These are phyloP conservation scores for Pseudodiploospora longispora DNA, from an alignment of 2,329 filamentous ascomycete species.

Conservation along the genomic window DNA sequence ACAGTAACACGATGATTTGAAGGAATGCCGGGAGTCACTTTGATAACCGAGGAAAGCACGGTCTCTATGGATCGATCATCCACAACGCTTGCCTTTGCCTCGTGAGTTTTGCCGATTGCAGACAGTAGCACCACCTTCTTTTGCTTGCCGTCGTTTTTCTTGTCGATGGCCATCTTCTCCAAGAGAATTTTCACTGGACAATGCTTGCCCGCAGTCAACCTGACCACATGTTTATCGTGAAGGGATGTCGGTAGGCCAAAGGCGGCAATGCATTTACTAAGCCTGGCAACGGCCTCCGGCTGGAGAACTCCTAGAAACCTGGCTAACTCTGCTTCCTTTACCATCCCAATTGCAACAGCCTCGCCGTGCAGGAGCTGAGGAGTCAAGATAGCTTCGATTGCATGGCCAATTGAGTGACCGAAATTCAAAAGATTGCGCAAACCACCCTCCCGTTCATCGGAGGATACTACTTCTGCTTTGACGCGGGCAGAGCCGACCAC, in stretches of 20 bases:
- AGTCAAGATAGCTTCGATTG: slow-evolving; percentile 89
- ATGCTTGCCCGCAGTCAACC: slow-evolving; percentile 74
- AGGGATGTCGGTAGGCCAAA: slow-evolving; percentile 84
- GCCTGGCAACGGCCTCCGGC: slow-evolving; percentile 77
- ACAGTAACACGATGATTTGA: slow-evolving; percentile 61
- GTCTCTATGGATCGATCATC: slow-evolving; percentile 76
- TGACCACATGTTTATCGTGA: slow-evolving; percentile 72
- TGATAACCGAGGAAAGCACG: slow-evolving; percentile 70
- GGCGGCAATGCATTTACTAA: slow-evolving; percentile 89
- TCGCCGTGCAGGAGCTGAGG: slow-evolving; percentile 95
- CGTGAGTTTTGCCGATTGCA: slow-evolving; percentile 79
- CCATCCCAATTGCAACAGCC: slow-evolving; percentile 95
- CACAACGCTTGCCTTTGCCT: slow-evolving; percentile 84
- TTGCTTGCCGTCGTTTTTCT: slow-evolving; percentile 92
- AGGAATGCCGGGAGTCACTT: slow-evolving; percentile 65
- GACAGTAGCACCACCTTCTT: slow-evolving; percentile 95
- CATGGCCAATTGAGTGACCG: slow-evolving; percentile 95
- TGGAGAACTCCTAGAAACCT: slow-evolving; percentile 79
- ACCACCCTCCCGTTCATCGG: slow-evolving; percentile 89
- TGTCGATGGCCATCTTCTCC: slow-evolving; percentile 93
- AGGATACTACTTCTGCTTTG: slow-evolving; percentile 90
- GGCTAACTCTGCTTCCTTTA: slow-evolving; percentile 91
- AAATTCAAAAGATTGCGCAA: slow-evolving; percentile 94
- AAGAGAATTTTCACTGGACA: slow-evolving; percentile 82
- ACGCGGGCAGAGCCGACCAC: slow-evolving; percentile 86